phyloP scores from a whole-genome alignment of 2,329 filamentous ascomycete genomes.

The Aureobasidium musti region DNA sequence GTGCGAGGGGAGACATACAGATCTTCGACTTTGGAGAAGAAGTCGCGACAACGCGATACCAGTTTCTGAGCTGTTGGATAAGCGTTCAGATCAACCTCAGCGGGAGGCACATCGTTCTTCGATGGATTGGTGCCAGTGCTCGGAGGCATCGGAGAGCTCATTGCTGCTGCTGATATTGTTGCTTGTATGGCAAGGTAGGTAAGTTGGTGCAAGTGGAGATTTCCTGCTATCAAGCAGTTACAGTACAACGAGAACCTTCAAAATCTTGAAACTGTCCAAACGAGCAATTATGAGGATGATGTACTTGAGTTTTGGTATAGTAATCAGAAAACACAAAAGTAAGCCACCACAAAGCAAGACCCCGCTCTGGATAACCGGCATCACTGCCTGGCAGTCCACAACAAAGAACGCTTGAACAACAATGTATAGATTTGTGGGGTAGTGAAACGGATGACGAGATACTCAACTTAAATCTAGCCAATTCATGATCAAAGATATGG shows the following conservation, averaged over 20 bases:
- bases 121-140: neutral
- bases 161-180: neutral
- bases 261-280: neutral
- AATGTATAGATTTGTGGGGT: neutral
- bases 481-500: neutral
- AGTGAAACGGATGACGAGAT: neutral
- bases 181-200: neutral
- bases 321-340: constrained; percentile 5
- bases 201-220: neutral
- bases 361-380: constrained; percentile 1
- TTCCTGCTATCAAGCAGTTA: neutral
- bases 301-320: neutral
- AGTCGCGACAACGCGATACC: constrained; percentile 33
- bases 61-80: constrained; percentile 20
- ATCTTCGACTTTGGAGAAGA: constrained; percentile 40
- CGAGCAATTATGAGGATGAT: neutral
- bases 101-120: neutral
- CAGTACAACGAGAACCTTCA: neutral
- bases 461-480: neutral
- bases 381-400: neutral
- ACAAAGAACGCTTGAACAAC: neutral
- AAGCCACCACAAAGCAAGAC: constrained; percentile 1
- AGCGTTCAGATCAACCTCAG: constrained; percentile 7
- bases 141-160: neutral
- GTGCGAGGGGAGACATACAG: constrained; percentile 32